Base-by-base conservation (phyloP, 176 grass and related monocot species). In the Zizania latifolia region DNA sequence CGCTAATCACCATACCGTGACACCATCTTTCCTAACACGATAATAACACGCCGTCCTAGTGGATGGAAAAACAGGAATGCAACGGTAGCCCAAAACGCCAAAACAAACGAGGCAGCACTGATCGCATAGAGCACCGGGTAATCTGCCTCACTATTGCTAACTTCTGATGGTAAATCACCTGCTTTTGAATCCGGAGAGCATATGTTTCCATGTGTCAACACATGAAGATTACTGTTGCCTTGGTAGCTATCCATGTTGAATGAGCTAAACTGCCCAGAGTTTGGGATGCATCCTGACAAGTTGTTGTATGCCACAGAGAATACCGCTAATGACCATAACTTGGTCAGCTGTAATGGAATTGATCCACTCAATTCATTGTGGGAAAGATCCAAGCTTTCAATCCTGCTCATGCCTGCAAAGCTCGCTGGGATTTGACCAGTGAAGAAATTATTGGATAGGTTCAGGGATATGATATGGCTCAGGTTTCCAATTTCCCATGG, bases 281-380 rank as follows among this genome's bases (percentile, higher is more conserved):
- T 28, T 13, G 72, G 62, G 69, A 73, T 75, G 6, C 77, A 80
- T 22, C 83, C 83, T 0, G 83, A 81, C 48, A 86, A 62, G 46
- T 86, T 69, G 14, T 81, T 75, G n/a, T 75, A 41, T 27, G 83
- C 83, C 19, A 86, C 81, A n/a, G 61, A 83, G 71, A 83, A 83
- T 19, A 26, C 54, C 4, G 17, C 16, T 4, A 50, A 50, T 9
- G 41, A 66, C 2, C 40, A 73, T 4, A 83, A 19, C 11, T 22
- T 24, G 4, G 61, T 74, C 3, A 64, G 26, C 13, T 80, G 60
- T 71, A 58, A 10, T 2, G 68, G 76, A 80, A 86, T 67, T 10
- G 0, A 4, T 9, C 83, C 77, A 17, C 32, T 86, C 31, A 86
- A 11, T 4, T 6, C 19, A 8, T 86, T 86, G 39, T 70, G 2